Percentiles rank a stretch among this genome's conserved stretches.
Conservation (phyloP, 768 basidiomycete genomes). For the Pholiota molesta region DNA sequence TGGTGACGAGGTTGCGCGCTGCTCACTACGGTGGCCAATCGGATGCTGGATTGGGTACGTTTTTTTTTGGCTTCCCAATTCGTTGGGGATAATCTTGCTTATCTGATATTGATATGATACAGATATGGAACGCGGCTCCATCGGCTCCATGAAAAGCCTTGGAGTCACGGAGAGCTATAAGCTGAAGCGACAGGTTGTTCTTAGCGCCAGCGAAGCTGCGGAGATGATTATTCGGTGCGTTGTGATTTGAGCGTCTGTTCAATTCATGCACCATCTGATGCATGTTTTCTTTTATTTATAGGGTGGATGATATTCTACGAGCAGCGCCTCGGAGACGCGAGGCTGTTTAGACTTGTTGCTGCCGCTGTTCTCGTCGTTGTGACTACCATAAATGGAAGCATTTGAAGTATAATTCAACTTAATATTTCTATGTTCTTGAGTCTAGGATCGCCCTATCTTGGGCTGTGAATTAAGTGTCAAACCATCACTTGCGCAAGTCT, state of each 20-base stretch:
- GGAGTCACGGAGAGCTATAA: conserved; percentile 98
- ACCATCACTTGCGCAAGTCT: too few relatives aligned
- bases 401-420: background rate
- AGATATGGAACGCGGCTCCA: conserved; percentile 89
- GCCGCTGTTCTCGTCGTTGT: background rate
- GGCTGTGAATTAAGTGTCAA: background rate
- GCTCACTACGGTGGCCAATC: conserved; percentile 89
- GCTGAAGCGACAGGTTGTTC: conserved; percentile 92
- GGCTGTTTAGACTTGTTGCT: conserved; percentile 50
- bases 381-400: conserved; percentile 2
- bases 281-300: conserved; percentile 27
- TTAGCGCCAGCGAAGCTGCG: conserved; percentile 93
- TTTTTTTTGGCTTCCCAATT: background rate
- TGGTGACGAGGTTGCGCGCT: conserved; percentile 86
- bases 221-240: conserved; percentile 96
- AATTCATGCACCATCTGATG: background rate
- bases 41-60: conserved; percentile 87
- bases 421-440: background rate
- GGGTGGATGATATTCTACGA: conserved; percentile 91
- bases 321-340: conserved; percentile 87
- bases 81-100: background rate
- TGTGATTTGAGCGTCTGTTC: conserved; percentile 8
- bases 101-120: conserved; percentile 2
- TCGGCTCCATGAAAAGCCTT: conserved; percentile 86
- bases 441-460: background rate